Base-by-base conservation (phyloP, 2,329 filamentous ascomycete species). In the Elsinoe necatrix region DNA sequence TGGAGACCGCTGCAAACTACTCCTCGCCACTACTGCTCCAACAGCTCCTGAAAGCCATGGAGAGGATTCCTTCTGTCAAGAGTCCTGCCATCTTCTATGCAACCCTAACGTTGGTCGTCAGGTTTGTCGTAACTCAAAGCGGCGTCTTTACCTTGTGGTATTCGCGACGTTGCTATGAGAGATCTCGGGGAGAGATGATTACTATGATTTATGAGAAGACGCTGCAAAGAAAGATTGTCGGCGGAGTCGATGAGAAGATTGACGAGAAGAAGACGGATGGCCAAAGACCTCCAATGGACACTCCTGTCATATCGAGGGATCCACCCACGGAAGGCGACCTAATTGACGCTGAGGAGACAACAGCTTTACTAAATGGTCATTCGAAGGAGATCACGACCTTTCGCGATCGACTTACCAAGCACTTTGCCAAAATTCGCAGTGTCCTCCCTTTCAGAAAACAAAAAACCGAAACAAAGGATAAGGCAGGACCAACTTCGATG, bases 171-270 rank as follows among this genome's bases (percentile, higher is more conserved):
- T 82, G 82, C 25, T 95, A 95, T 63, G 90, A 95, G 68, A 76
- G 90, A 58, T 89, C 86, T 4, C 77, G 90, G 48, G 90, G 90
- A 3, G 89, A 95, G 70, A 82, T 92, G 79, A 86, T 92, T 58
- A 91, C 87, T 14, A 89, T 89, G 80, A 77, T 91, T 11, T 89
- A 89, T 64, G 86, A 89, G 64, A 92, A 92, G 69, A 86, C 85
- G 0, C 68, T 89, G 11, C 80, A 81, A 8, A 73, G 86, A 5
- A 89, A 89, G 68, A 81, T 79, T 23, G 67, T 76, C 4, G 71
- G 73, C 64, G 47, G 25, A 18, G 43, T 58, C 8, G 23, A 12
- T 9, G 45, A 51, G 5, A 31, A 48, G 14, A 29, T 25, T 4
- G 42, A 41, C 14, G 52, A 47, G 23, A 37, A 58, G 11, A 37